A percentile compares a stretch with the other conserved stretches of the same genome.
phyloP scores from a whole-genome alignment of 139 green algal genomes.

The Desmodesmus armatus region DNA sequence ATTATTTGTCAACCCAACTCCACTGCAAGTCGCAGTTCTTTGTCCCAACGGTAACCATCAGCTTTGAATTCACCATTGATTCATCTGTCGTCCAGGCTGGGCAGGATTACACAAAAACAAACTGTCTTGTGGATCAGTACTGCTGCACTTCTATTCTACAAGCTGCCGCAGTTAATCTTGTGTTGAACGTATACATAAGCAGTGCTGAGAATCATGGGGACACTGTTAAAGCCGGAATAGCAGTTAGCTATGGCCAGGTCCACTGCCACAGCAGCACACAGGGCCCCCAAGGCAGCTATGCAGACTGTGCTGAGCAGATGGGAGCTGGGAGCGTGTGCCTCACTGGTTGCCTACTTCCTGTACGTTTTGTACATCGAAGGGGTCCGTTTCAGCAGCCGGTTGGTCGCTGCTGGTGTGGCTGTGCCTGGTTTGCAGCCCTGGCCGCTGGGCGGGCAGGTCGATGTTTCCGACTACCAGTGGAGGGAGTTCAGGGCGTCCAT shows the following conservation, averaged over 20 bases:
- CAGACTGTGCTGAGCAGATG: background rate
- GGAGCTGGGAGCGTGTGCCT: background rate
- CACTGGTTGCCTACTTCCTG: conserved; percentile 36
- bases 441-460: conserved; percentile 46
- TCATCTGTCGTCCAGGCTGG: too few species aligned
- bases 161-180: too few species aligned
- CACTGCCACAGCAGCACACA: background rate
- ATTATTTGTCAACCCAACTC: too few species aligned
- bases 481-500: conserved; percentile 69
- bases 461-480: conserved; percentile 90
- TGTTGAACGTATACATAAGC: too few species aligned
- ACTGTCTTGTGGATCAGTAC: too few species aligned
- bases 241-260: background rate
- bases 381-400: conserved; percentile 5
- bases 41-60: too few species aligned
- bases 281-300: background rate
- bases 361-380: conserved; percentile 25
- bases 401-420: background rate
- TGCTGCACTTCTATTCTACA: too few species aligned
- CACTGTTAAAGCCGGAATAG: too few species aligned
- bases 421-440: conserved; percentile 47
- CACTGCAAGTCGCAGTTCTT: too few species aligned
- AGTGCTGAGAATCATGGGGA: too few species aligned
- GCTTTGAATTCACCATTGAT: too few species aligned
- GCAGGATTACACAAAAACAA: too few species aligned